phyloP scores from a whole-genome alignment of 768 basidiomycete genomes.

The Tulasnella calospora region DNA sequence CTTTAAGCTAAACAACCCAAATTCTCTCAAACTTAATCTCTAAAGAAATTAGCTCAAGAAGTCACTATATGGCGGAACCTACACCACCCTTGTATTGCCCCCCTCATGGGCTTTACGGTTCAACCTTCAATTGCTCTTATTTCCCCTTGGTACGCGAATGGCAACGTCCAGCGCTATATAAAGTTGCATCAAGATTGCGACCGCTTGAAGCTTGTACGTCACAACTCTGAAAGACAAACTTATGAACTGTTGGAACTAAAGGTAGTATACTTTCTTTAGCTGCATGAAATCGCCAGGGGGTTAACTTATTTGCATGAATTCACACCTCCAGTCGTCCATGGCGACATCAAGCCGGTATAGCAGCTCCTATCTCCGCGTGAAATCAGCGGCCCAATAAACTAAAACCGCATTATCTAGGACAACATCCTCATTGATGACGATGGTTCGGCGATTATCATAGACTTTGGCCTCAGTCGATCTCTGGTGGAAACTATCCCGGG shows the following conservation, averaged over 20 bases:
- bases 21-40: not conserved
- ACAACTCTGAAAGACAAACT: not conserved
- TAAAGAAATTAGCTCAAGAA: not conserved
- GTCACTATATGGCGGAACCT: not conserved
- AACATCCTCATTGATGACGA: constrained; percentile 22
- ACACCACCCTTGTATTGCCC: not conserved
- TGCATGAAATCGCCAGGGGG: constrained; percentile 2
- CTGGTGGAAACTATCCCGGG: not conserved
- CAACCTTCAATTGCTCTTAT: not conserved
- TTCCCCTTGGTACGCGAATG: constrained; percentile 7
- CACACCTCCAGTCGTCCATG: constrained; percentile 13
- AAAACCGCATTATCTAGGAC: not conserved
- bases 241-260: not conserved
- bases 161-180: not conserved
- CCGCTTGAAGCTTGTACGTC: constrained; percentile 4
- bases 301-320: constrained; percentile 14
- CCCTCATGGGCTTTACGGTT: not conserved
- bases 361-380: not conserved
- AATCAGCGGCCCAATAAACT: not conserved
- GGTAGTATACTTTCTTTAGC: not conserved
- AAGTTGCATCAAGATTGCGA: not conserved
- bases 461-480: constrained; percentile 21
- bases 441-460: constrained; percentile 5
- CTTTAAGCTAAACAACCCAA: not conserved
- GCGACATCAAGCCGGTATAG: constrained; percentile 8